phyloP scores from a whole-genome alignment of 2,329 filamentous ascomycete species.

The Arachnomyces sp. region DNA sequence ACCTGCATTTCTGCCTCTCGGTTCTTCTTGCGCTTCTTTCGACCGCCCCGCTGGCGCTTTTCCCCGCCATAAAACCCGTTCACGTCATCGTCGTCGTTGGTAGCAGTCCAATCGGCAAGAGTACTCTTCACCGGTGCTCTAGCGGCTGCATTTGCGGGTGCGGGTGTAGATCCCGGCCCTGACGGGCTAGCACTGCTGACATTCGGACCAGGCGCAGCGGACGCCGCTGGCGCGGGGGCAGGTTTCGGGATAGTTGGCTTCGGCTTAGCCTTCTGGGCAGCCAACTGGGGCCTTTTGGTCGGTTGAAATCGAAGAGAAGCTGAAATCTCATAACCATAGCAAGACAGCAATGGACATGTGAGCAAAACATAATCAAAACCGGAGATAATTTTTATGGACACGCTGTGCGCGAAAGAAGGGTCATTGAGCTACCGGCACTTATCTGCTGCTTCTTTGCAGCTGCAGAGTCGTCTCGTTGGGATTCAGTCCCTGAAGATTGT shows the following conservation, averaged over 20 bases:
- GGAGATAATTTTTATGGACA: constrained; percentile 18
- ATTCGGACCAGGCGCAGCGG: constrained; percentile 16
- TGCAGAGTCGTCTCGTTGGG: constrained; percentile 39
- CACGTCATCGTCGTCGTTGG: constrained; percentile 70
- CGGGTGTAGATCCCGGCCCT: constrained; percentile 11
- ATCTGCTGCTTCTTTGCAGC: constrained; percentile 57
- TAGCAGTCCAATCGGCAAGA: constrained; percentile 71
- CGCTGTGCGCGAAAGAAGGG: constrained; percentile 24
- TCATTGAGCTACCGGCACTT: constrained; percentile 51
- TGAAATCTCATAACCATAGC: constrained; percentile 25
- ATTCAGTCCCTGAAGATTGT: constrained; percentile 42
- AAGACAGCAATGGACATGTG: constrained; percentile 33
- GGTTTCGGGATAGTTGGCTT: constrained; percentile 54
- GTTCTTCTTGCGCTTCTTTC: constrained; percentile 70
- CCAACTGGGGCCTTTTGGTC: constrained; percentile 65
- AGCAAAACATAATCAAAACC: constrained; percentile 35
- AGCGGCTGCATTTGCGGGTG: constrained; percentile 20
- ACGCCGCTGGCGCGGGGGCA: constrained; percentile 12
- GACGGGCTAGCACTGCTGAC: constrained; percentile 4
- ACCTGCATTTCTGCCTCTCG: constrained; percentile 49
- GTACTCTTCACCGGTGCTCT: constrained; percentile 53
- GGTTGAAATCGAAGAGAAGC: constrained; percentile 76
- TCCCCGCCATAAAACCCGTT: constrained; percentile 56
- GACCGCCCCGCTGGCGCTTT: constrained; percentile 66
- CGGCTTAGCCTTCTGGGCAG: constrained; percentile 51